These are phyloP conservation scores for Pulchroboletus neoregius DNA, from an alignment of 1,284 basidiomycete genomes.

Conservation along the genomic window DNA sequence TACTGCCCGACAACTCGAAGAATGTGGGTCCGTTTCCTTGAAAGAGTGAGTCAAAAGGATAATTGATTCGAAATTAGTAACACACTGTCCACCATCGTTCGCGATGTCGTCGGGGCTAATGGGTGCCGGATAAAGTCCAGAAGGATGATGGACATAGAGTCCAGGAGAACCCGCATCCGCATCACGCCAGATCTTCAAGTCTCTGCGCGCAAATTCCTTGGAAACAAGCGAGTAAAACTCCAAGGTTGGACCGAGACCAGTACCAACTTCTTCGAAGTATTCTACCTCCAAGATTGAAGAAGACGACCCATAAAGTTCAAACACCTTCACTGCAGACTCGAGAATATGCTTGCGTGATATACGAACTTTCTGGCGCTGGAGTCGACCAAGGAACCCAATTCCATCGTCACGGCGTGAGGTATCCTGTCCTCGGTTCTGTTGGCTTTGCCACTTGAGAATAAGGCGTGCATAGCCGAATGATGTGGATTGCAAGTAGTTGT, in stretches of 20 bases:
- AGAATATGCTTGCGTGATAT: constrained; percentile 93
- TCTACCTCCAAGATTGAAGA: constrained; percentile 95
- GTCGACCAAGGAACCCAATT: constrained; percentile 85
- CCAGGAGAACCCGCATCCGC: constrained; percentile 64
- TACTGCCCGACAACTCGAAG: constrained; percentile 94
- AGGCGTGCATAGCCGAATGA: constrained; percentile 96
- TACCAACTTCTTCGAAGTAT: constrained; percentile 99
- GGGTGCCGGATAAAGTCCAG: constrained; percentile 88
- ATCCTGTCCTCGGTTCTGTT: constrained; percentile 70
- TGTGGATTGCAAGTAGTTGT: constrained; percentile 94
- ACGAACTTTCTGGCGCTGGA: constrained; percentile 95
- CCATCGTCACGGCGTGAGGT: constrained; percentile 82
- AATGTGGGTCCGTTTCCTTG: constrained; percentile 74
- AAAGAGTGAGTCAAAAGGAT: constrained; percentile 6
- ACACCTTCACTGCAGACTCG: constrained; percentile 97
- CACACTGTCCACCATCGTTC: constrained; percentile 70
- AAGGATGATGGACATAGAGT: constrained; percentile 74
- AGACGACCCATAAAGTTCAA: constrained; percentile 93
- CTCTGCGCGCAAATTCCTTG: constrained; percentile 85
- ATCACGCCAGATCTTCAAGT: constrained; percentile 89
- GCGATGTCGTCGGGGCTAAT: constrained; percentile 60
- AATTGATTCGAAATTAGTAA: constrained; percentile 16
- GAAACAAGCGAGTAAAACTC: constrained; percentile 97
- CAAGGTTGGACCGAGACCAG: constrained; percentile 95
- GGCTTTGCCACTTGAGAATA: constrained; percentile 86